Percentiles rank a stretch among this genome's conserved stretches.
Conservation (phyloP, 352 stramenopile species). For the Phytopythium helicoides region DNA sequence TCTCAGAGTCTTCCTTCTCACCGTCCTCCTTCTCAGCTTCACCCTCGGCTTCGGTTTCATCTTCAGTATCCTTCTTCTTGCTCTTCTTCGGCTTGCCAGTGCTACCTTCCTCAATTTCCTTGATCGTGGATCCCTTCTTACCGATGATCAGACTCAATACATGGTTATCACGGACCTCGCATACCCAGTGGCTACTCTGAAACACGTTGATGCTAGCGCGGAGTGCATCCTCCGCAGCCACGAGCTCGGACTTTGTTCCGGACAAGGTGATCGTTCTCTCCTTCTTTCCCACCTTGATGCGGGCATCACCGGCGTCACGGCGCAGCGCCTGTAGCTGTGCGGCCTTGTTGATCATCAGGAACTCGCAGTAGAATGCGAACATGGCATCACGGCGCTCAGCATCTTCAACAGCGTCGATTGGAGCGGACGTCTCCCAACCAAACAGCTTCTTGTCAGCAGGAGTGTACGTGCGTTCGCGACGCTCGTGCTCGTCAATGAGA, state of each 20-base stretch:
- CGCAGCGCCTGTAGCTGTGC: slow-evolving; percentile 64
- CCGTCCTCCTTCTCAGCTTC: not conserved
- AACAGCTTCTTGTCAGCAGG: slow-evolving; percentile 46
- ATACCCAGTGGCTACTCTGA: slow-evolving; percentile 52
- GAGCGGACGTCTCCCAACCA: slow-evolving; percentile 7
- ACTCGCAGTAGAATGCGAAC: slow-evolving; percentile 79
- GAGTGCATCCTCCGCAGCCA: slow-evolving; percentile 59
- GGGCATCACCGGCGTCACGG: slow-evolving; percentile 48
- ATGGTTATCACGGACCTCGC: slow-evolving; percentile 54
- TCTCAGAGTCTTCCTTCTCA: not conserved
- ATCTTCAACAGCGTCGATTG: slow-evolving; percentile 3
- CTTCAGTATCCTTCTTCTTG: slow-evolving; percentile 2
- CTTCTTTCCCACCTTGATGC: slow-evolving; percentile 73
- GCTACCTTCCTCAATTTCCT: slow-evolving; percentile 38
- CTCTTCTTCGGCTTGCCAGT: not conserved
- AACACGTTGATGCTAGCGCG: slow-evolving; percentile 55
- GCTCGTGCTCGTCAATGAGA: slow-evolving; percentile 61
- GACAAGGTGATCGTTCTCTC: slow-evolving; percentile 54
- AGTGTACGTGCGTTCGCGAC: slow-evolving; percentile 53
- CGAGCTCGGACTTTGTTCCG: slow-evolving; percentile 69
- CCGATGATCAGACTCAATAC: slow-evolving; percentile 78
- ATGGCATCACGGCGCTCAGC: slow-evolving; percentile 33
- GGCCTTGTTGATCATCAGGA: slow-evolving; percentile 75
- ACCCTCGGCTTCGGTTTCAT: not conserved
- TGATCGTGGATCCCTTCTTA: slow-evolving; percentile 80